Conservation (phyloP, 768 basidiomycete species). For the Botryobasidium botryosum region DNA sequence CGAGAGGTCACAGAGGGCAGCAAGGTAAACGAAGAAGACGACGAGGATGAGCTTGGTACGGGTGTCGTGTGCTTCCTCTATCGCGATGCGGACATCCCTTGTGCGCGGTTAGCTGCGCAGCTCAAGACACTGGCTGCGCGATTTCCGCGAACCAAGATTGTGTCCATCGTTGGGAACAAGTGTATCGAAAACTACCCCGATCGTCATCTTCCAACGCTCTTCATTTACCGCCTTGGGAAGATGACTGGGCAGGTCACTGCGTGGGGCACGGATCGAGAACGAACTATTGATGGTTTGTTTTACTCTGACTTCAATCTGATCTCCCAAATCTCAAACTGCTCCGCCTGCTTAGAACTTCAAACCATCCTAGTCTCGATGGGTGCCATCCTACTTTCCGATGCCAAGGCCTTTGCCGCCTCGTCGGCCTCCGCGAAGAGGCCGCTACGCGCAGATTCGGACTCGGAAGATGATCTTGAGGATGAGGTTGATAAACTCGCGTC, state of each 20-base stretch:
- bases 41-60: conserved; percentile 45
- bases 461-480: conserved; percentile 33
- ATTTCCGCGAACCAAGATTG: conserved; percentile 86
- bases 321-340: conserved; percentile 4
- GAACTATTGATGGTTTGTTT: conserved; percentile 53
- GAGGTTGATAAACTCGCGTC: conserved; percentile 32
- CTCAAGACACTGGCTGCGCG: conserved; percentile 56
- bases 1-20: conserved; percentile 92
- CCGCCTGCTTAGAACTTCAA: conserved; percentile 41
- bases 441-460: conserved; percentile 16
- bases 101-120: conserved; percentile 56
- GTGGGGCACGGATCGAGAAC: conserved; percentile 67
- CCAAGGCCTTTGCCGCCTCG: conserved; percentile 12
- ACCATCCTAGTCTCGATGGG: conserved; percentile 46
- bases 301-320: neutral
- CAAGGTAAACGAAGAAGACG: conserved; percentile 36
- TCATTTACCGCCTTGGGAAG: conserved; percentile 86
- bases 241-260: conserved; percentile 71
- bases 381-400: conserved; percentile 43
- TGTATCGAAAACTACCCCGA: conserved; percentile 96
- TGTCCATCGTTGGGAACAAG: conserved; percentile 86
- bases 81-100: conserved; percentile 78
- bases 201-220: conserved; percentile 73
- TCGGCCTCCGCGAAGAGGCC: conserved; percentile 13
- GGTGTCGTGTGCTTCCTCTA: conserved; percentile 90